Conservation (phyloP, 2,329 filamentous ascomycete species). For the Fusarium metavorans region DNA sequence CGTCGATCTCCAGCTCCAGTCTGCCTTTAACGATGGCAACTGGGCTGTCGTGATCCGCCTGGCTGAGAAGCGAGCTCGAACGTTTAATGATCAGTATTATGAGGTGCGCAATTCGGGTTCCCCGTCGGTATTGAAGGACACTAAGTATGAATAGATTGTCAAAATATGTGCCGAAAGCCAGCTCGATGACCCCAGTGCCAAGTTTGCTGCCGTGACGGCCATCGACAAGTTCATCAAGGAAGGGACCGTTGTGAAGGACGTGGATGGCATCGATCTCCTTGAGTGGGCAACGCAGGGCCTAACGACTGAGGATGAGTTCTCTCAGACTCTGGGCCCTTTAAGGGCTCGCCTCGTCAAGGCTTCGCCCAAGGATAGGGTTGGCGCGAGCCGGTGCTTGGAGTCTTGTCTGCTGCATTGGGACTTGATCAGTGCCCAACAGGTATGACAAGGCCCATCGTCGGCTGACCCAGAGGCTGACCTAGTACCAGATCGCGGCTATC, state of each 20-base stretch:
- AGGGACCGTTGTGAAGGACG: constrained; percentile 60
- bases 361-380: constrained; percentile 59
- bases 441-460: constrained; percentile 41
- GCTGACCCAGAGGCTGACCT: constrained; percentile 9
- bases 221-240: constrained; percentile 62
- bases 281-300: constrained; percentile 64
- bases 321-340: constrained; percentile 62
- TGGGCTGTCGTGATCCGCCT: constrained; percentile 65
- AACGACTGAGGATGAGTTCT: constrained; percentile 54
- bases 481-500: constrained; percentile 64
- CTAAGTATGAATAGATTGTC: constrained; percentile 51
- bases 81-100: constrained; percentile 67
- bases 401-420: constrained; percentile 68
- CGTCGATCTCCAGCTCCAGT: constrained; percentile 66
- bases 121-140: constrained; percentile 5
- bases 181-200: constrained; percentile 62
- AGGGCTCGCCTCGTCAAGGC: constrained; percentile 65
- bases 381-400: constrained; percentile 60
- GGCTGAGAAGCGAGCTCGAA: constrained; percentile 63
- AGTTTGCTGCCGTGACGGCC: constrained; percentile 57
- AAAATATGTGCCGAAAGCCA: constrained; percentile 65
- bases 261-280: constrained; percentile 64
- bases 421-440: constrained; percentile 68
- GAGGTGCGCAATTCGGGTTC: constrained; percentile 54
- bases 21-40: constrained; percentile 66